Evolutionary conservation across 768 basidiomycete genomes (phyloP).

Genomic region (Lactarius trivialis): DNA sequence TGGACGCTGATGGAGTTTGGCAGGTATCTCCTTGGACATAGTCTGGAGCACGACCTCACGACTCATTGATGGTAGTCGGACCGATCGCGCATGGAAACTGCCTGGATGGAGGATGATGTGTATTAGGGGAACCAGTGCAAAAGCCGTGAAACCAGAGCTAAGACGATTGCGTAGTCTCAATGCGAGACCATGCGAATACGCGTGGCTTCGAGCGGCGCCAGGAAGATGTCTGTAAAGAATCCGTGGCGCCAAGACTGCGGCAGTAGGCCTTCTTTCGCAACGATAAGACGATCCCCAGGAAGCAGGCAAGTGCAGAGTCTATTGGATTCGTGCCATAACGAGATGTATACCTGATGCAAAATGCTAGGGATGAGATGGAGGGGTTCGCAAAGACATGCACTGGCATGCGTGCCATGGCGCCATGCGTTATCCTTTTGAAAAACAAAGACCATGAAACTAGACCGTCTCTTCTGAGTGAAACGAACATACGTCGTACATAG

Average conservation of each 20-base stretch:
- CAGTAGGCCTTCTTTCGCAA: conserved; percentile 63
- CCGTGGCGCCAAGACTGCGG: conserved; percentile 48
- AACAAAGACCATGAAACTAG: not conserved
- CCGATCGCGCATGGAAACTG: conserved; percentile 87
- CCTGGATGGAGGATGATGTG: conserved; percentile 31
- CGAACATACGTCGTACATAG: conserved; percentile 47
- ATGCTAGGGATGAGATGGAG: not conserved
- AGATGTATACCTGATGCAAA: conserved; percentile 60
- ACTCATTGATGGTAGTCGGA: conserved; percentile 82
- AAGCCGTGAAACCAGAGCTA: conserved; percentile 70
- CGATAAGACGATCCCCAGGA: conserved; percentile 59
- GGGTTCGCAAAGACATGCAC: not conserved
- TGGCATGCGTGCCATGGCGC: conserved; percentile 71
- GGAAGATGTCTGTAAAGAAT: conserved; percentile 84
- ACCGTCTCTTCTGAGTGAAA: not conserved
- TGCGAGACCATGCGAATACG: conserved; percentile 62
- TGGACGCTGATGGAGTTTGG: conserved; percentile 40
- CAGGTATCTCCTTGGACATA: conserved; percentile 63
- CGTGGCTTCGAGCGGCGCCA: conserved; percentile 80
- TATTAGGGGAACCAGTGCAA: too few species aligned
- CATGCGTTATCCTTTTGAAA: conserved; percentile 60
- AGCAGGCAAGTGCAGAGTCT: conserved; percentile 69
- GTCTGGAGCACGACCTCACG: conserved; percentile 62
- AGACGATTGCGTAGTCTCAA: conserved; percentile 68
- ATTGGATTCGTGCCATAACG: conserved; percentile 84